Evolutionary conservation across 352 stramenopile genomes (phyloP).

Genomic region (Globisporangium abappressorium): DNA sequence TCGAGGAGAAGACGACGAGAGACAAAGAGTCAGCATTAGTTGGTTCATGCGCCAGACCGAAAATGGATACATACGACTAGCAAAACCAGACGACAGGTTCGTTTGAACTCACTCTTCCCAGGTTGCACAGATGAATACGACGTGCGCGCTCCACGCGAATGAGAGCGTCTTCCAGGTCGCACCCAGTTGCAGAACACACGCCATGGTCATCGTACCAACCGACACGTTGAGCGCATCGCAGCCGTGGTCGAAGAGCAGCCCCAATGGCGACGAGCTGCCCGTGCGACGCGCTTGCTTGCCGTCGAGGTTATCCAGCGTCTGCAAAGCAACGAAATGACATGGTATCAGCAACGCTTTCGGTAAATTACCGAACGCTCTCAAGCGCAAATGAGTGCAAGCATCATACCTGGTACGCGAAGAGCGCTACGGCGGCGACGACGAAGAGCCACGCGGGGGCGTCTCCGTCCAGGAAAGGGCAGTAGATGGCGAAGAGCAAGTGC

Average conservation of each 20-base stretch:
- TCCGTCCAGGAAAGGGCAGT: constrained; percentile 71
- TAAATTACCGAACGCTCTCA: background rate
- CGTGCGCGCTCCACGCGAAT: constrained; percentile 70
- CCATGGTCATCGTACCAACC: constrained; percentile 81
- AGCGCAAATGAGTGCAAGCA: background rate
- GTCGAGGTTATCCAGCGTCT: constrained; percentile 85
- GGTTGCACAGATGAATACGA: constrained; percentile 85
- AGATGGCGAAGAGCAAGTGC: constrained; percentile 62
- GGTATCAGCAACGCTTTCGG: background rate
- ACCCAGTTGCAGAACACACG: constrained; percentile 70
- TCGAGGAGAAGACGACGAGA: background rate
- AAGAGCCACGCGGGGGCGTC: constrained; percentile 73
- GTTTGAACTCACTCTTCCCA: constrained; percentile 72
- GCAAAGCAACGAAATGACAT: background rate
- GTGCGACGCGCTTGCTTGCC: constrained; percentile 81
- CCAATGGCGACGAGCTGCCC: constrained; percentile 76
- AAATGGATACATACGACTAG: background rate
- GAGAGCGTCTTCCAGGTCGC: constrained; percentile 77
- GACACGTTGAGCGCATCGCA: constrained; percentile 84
- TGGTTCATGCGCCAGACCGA: background rate
- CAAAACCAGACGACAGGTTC: background rate
- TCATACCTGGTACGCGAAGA: constrained; percentile 66
- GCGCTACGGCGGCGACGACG: constrained; percentile 44
- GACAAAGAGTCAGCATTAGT: background rate
- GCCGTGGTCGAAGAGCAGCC: constrained; percentile 82